A percentile compares a stretch with the other conserved stretches of the same genome.
Evolutionary conservation across 495 filamentous ascomycete species (phyloP).

Genomic region (Lentithecium fluviatile): DNA sequence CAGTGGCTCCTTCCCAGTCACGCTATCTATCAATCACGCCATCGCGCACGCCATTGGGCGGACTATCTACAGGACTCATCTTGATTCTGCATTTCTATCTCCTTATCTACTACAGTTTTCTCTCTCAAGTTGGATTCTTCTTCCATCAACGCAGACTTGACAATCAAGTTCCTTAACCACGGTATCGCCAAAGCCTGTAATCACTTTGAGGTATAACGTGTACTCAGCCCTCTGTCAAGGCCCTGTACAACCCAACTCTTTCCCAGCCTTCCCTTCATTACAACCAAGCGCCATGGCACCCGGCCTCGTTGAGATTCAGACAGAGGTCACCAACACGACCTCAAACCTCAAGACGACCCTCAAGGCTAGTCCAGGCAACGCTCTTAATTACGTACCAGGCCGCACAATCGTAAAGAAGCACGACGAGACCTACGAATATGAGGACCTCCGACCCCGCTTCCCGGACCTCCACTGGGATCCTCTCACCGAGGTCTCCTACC

Average conservation of each 20-base stretch:
- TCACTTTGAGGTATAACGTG: neutral
- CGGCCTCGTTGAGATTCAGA: constrained; percentile 22
- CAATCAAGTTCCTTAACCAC: no score
- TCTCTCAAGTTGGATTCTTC: no score
- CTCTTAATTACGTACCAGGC: constrained; percentile 47
- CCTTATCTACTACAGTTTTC: no score
- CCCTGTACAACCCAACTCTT: neutral
- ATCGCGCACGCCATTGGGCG: no score
- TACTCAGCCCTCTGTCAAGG: neutral
- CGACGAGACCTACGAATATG: constrained; percentile 51
- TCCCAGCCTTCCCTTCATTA: neutral
- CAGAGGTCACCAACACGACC: constrained; percentile 3
- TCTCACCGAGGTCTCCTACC: constrained; percentile 52
- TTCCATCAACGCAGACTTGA: no score
- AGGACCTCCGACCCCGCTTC: constrained; percentile 58
- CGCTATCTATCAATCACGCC: no score
- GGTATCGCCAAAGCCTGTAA: no score
- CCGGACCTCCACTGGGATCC: constrained; percentile 57
- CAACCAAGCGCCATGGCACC: constrained; percentile 18
- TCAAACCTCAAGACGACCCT: neutral
- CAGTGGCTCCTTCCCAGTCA: no score
- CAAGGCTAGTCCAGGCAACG: neutral
- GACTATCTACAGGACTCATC: no score
- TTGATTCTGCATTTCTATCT: no score
- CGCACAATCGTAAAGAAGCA: constrained; percentile 49